Base-by-base conservation (phyloP, 805 yeast species). In the Metschnikowia lochheadii region DNA sequence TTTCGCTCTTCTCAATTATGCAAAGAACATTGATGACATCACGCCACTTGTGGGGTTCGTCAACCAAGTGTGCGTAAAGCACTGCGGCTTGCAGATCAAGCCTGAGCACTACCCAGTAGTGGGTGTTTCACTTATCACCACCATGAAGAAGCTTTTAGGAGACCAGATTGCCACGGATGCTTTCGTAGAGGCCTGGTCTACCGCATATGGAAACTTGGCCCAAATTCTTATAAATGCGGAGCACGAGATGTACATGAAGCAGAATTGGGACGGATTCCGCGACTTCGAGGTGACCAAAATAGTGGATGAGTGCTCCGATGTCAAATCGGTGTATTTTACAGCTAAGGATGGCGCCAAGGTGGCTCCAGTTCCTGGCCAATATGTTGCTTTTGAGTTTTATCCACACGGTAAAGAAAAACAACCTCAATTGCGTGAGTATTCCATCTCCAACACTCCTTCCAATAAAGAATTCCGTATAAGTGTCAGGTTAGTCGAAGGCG, bases 41-140 rank as follows among this genome's bases (percentile, higher is more conserved):
- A 68, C 78, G 2, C 82, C 78, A 10, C 67, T 85, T 38, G 60
- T 72, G 11, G 78, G 68, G 1, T 79, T 80, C 52, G 87, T 85
- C 8, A 68, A 75, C 44, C 81, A 79, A 53, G 82, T 85, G 57
- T 85, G 79, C 41, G 75, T 73, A 55, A 85, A 84, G 64, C 91
- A 85, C 57, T 82, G 79, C 51, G 86, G 87, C 40, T 68, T 85
- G 53, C 80, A 80, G 59, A 76, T 85, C 40, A 63, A 67, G 53
- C 80, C 89, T 3, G 85, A 81, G 49, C 89, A 84, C 51, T 85
- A 85, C 58, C 80, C 82, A 20, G 72, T 81, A 55, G 89, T 85
- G 32, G 91, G 89, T 29, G 61, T 64, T 31, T 73, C 76, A 52
- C 65, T 86, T n/a, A 61, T 85, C 32, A 67, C 68, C 26, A 80